phyloP scores from a whole-genome alignment of 345 rosid species.

The Geranium rotundifolium region DNA sequence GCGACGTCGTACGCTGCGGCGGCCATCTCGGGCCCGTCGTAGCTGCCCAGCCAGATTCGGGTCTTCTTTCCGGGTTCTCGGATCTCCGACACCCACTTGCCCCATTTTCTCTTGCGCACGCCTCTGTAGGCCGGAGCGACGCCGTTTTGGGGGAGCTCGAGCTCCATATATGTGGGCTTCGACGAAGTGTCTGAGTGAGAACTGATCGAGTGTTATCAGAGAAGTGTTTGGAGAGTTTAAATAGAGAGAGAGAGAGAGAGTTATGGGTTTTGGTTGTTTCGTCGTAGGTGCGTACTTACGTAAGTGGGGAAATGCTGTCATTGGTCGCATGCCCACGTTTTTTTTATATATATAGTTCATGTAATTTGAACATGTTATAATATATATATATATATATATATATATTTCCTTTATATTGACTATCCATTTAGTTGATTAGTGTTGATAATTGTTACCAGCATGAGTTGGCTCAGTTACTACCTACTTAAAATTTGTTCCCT shows the following conservation, averaged over 20 bases:
- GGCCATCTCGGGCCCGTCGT: constrained; percentile 78
- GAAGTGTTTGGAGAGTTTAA: neutral
- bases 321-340: neutral
- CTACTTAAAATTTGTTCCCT: too few species aligned
- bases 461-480: too few species aligned
- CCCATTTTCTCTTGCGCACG: constrained; percentile 81
- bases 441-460: too few species aligned
- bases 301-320: neutral
- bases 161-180: too few species aligned
- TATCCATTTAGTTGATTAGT: too few species aligned
- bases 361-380: too few species aligned
- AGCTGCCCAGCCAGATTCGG: constrained; percentile 86
- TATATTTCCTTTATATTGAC: too few species aligned
- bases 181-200: neutral
- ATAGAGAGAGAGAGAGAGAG: neutral
- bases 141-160: neutral
- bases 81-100: constrained; percentile 94
- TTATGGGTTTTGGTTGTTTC: neutral
- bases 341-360: too few species aligned
- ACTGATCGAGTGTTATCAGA: too few species aligned
- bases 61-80: constrained; percentile 79
- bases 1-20: constrained; percentile 89
- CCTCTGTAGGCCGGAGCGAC: constrained; percentile 38
- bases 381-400: too few species aligned
- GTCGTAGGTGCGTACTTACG: neutral